Evolutionary conservation across 345 rosid genomes (phyloP).

Genomic region (Euclidium syriacum): DNA sequence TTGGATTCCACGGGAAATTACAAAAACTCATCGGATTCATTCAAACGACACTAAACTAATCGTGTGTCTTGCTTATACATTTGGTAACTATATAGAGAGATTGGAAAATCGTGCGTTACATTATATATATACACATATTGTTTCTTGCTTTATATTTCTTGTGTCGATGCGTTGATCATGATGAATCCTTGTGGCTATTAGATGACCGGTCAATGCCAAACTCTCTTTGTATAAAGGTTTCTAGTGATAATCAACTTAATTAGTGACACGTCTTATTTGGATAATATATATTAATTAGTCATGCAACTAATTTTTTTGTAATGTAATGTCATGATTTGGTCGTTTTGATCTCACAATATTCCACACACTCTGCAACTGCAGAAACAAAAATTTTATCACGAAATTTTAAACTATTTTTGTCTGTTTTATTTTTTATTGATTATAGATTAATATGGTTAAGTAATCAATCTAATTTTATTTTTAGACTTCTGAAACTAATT

Average conservation of each 20-base stretch:
- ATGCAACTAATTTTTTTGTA: neutral
- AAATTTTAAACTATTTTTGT: neutral
- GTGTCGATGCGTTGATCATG: constrained; percentile 16
- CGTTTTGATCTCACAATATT: constrained; percentile 21
- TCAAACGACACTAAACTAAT: neutral
- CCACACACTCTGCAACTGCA: constrained; percentile 20
- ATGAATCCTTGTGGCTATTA: constrained; percentile 25
- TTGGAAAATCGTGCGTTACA: constrained; percentile 13
- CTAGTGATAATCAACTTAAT: constrained; percentile 24
- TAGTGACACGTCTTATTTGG: constrained; percentile 12
- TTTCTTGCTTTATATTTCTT: neutral
- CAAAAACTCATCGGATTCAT: constrained; percentile 14
- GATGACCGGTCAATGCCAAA: constrained; percentile 31
- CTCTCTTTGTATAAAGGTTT: constrained; percentile 5
- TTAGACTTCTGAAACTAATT: no score
- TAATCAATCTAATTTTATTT: no score
- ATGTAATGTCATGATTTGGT: constrained; percentile 15
- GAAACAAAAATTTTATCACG: neutral
- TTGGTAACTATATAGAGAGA: constrained; percentile 16
- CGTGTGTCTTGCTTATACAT: constrained; percentile 15
- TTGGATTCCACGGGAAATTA: constrained; percentile 27
- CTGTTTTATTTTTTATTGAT: neutral
- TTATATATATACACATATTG: neutral
- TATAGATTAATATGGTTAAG: no score
- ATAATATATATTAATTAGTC: neutral